phyloP scores from a whole-genome alignment of 768 basidiomycete genomes.

The Filobasidium wieringae region DNA sequence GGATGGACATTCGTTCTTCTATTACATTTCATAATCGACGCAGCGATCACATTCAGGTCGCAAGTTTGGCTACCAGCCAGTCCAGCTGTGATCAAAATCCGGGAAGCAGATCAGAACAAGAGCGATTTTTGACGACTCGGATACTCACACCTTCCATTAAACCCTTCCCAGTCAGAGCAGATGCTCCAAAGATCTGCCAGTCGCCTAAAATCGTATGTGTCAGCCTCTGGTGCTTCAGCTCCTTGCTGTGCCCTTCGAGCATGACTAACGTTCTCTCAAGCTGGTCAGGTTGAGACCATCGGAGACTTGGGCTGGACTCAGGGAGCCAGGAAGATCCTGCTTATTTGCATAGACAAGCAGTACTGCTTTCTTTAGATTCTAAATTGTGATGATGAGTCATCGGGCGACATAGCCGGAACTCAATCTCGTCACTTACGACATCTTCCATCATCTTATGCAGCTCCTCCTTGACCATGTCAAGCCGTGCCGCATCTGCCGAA shows the following conservation, averaged over 20 bases:
- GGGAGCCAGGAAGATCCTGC: slow-evolving; percentile 33
- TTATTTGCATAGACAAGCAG: slow-evolving; percentile 38
- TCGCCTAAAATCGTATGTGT: slow-evolving; percentile 19
- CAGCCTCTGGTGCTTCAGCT: background rate
- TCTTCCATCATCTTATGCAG: slow-evolving; percentile 33
- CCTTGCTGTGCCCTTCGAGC: too few species aligned
- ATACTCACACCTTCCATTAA: slow-evolving; percentile 26
- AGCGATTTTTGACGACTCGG: background rate
- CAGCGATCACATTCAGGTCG: background rate
- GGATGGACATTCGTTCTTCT: too few species aligned
- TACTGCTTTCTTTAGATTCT: slow-evolving; percentile 28
- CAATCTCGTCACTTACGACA: slow-evolving; percentile 34
- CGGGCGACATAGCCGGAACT: background rate
- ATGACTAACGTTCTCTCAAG: slow-evolving; percentile 26
- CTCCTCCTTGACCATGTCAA: slow-evolving; percentile 33
- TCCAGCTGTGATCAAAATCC: slow-evolving; percentile 20
- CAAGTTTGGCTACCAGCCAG: slow-evolving; percentile 33
- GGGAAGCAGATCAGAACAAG: background rate
- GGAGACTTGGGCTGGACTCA: slow-evolving; percentile 37
- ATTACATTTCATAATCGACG: too few species aligned
- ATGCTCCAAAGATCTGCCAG: slow-evolving; percentile 38
- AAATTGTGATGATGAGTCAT: background rate
- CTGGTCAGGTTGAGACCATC: slow-evolving; percentile 36
- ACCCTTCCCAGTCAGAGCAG: slow-evolving; percentile 31
- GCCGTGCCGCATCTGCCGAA: slow-evolving; percentile 30